Evolutionary conservation across 805 yeast genomes (phyloP).

Genomic region (Cyberlindnera japonica): DNA sequence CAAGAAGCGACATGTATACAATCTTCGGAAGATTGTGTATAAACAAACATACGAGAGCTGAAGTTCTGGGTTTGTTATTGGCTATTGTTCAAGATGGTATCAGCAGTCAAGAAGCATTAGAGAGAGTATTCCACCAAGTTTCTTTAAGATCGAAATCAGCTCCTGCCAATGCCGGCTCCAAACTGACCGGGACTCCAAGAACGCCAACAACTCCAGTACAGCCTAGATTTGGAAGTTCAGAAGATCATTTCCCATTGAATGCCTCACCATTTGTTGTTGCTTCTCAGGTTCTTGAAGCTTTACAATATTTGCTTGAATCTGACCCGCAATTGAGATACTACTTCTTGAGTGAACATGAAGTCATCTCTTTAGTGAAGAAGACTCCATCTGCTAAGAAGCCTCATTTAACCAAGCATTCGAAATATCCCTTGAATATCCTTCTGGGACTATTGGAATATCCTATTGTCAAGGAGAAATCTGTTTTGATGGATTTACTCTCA

Average conservation of each 20-base stretch:
- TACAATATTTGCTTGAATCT: conserved; percentile 65
- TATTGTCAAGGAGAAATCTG: conserved; percentile 66
- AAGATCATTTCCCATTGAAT: conserved; percentile 47
- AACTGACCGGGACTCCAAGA: conserved; percentile 16
- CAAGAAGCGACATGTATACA: conserved; percentile 60
- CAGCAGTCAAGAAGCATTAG: conserved; percentile 53
- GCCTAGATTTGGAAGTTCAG: conserved; percentile 51
- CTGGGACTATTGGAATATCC: conserved; percentile 58
- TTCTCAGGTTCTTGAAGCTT: conserved; percentile 70
- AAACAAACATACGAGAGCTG: conserved; percentile 75
- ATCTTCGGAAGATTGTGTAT: conserved; percentile 64
- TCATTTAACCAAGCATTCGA: conserved; percentile 37
- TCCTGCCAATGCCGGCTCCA: conserved; percentile 1
- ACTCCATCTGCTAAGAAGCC: conserved; percentile 33
- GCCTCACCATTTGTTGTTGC: conserved; percentile 70
- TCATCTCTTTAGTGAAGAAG: conserved; percentile 34
- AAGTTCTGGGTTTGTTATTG: conserved; percentile 63
- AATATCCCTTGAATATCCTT: conserved; percentile 71
- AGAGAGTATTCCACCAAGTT: conserved; percentile 55
- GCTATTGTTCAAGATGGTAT: conserved; percentile 77
- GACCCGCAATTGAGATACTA: conserved; percentile 67
- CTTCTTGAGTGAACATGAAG: conserved; percentile 75
- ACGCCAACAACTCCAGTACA: conserved; percentile 20
- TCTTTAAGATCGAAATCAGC: conserved; percentile 31
- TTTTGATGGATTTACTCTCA: conserved; percentile 72